Base-by-base conservation (phyloP, 2,329 filamentous ascomycete species). In the Fonsecaea erecta region DNA sequence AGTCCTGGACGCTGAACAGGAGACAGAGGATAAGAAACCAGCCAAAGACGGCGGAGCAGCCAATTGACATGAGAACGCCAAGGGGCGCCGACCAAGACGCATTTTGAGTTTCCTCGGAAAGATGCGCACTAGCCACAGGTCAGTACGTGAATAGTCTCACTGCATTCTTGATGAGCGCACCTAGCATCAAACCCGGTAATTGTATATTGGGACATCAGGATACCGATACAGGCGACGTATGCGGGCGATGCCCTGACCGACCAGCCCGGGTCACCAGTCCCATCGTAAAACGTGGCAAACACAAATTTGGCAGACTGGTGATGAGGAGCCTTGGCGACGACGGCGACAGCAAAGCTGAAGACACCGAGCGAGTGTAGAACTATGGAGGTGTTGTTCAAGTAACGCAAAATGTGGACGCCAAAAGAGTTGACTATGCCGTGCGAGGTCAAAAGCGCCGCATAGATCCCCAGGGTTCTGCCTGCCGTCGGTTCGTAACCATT, bases 1-100 rank as follows among this genome's bases (percentile, higher is more conserved):
- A 84, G 73, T 87, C 81, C 72, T 87, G 85, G 68, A 87, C 84
- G 3, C 81, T 84, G 74, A 87, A 87, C 7, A 87, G 75, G 58
- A 86, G 81, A 52, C 83, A 80, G 54, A 87, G 75, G 35, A 87
- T 74, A n/a, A 86, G 81, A 69, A 86, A 86, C 73, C 85, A 85
- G n/a, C 84, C 84, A 71, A 86, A 86, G 18, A 86, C 54, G 1
- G 84, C 78, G 7, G 82, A 85, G 73, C 85, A 84, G 3, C 82
- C 82, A 24, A 87, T 83, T 0, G 83, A 85, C 37, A 81, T 84
- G 2, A 87, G 77, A 0, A 87, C 84, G 11, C 85, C 85, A 28
- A 86, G 81, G 0, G 85, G 85, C 0, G 85, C 85, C 43, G 79
- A 81, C 83, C 84, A 85, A 9, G 81, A 79, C 2, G 85, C 85